Evolutionary conservation across 2,329 filamentous ascomycete genomes (phyloP).

Genomic region (Claviceps monticola): DNA sequence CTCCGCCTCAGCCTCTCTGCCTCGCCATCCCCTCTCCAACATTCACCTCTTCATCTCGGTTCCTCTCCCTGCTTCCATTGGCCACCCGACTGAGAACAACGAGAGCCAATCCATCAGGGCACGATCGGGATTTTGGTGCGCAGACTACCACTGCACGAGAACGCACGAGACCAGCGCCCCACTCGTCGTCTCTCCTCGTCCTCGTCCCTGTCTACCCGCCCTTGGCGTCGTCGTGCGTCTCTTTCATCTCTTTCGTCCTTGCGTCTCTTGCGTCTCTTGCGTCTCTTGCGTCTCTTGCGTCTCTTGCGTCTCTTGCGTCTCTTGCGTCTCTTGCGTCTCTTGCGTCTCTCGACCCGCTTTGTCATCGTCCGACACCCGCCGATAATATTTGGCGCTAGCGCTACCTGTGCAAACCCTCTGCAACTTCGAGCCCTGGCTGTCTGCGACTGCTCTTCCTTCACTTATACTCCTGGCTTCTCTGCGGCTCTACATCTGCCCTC

Average conservation of each 20-base stretch:
- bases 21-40: background rate
- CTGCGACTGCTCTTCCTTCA: background rate
- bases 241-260: too few species aligned
- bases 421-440: background rate
- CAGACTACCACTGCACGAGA: background rate
- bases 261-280: too few species aligned
- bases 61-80: background rate
- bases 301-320: background rate
- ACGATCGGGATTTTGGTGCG: background rate
- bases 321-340: too few species aligned
- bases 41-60: background rate
- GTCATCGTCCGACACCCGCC: slow-evolving; percentile 4
- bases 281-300: too few species aligned
- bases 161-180: background rate
- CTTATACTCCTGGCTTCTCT: background rate
- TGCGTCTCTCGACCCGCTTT: background rate
- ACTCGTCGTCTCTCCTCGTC: background rate
- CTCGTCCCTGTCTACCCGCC: background rate
- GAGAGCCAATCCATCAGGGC: background rate
- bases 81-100: background rate
- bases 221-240: background rate
- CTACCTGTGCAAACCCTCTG: background rate
- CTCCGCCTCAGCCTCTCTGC: background rate
- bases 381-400: background rate
- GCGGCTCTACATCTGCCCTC: background rate